Conservation (phyloP, 106 monocot species). For the Allium sativum region DNA sequence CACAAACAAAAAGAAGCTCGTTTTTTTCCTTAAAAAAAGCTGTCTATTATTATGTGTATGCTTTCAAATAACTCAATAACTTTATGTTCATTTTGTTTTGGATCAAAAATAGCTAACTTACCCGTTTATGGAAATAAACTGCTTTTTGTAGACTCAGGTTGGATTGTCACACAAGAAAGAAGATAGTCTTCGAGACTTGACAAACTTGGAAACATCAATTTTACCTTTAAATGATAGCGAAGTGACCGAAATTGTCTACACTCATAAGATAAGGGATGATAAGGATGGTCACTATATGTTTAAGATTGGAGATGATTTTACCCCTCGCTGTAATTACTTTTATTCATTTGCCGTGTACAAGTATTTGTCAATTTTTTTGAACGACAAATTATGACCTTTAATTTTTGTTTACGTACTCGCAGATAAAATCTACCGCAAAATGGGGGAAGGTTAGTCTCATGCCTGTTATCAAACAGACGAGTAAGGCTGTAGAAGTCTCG, state of each 20-base stretch:
- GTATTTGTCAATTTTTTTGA: too few species aligned
- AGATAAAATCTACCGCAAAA: constrained; percentile 50
- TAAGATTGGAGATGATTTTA: constrained; percentile 65
- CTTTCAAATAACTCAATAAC: too few species aligned
- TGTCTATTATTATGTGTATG: too few species aligned
- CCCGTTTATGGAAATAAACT: too few species aligned
- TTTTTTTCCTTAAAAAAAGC: too few species aligned
- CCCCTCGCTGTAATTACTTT: constrained; percentile 57
- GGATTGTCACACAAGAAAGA: not conserved
- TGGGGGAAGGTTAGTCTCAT: constrained; percentile 51
- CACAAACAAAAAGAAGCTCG: too few species aligned
- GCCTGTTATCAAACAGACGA: too few species aligned
- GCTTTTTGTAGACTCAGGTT: constrained; percentile 33
- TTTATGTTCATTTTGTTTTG: too few species aligned
- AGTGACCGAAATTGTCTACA: constrained; percentile 30
- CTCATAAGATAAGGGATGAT: constrained; percentile 16
- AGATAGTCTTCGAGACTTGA: constrained; percentile 6
- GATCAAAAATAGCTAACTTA: too few species aligned
- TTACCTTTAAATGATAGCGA: constrained; percentile 17
- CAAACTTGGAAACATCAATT: constrained; percentile 18
- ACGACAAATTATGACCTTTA: constrained; percentile 6
- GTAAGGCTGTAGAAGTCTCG: too few species aligned
- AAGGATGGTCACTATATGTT: constrained; percentile 70
- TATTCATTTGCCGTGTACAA: too few species aligned
- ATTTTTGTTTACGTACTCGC: constrained; percentile 6